phyloP scores from a whole-genome alignment of 148 eudicot genomes.

The Pouteria glomerata region DNA sequence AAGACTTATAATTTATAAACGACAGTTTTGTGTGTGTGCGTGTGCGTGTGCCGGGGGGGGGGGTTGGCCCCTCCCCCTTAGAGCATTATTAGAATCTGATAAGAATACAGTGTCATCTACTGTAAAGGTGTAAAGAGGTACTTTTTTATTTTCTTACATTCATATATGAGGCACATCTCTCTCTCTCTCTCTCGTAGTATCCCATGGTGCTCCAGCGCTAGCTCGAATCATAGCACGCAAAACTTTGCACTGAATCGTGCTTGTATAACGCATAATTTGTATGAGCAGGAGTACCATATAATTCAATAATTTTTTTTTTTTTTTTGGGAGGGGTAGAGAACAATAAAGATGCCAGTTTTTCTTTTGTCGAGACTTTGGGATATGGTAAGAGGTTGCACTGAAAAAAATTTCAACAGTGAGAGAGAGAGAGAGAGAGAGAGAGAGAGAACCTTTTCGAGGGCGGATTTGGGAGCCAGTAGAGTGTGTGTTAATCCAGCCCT shows the following conservation, averaged over 20 bases:
- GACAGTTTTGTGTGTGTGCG: slow-evolving; percentile 39
- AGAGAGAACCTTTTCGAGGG: slow-evolving; percentile 52
- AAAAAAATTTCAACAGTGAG: no score
- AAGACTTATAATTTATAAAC: slow-evolving; percentile 12
- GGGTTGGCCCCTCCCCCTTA: no score
- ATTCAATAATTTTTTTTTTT: no score
- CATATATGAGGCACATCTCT: not conserved
- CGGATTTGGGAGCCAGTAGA: slow-evolving; percentile 42
- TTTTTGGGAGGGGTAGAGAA: not conserved
- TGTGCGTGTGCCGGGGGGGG: slow-evolving; percentile 1
- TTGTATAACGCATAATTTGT: no score
- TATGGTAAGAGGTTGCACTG: no score
- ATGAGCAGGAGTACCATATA: no score
- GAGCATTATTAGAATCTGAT: slow-evolving; percentile 12
- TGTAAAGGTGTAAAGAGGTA: slow-evolving; percentile 58
- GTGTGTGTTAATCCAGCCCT: slow-evolving; percentile 19
- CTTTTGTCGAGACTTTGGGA: no score
- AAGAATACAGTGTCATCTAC: slow-evolving; percentile 26
- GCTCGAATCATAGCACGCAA: slow-evolving; percentile 30
- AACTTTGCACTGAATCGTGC: slow-evolving; percentile 27
- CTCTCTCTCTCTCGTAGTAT: slow-evolving; percentile 8
- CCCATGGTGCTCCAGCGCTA: slow-evolving; percentile 39
- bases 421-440: no score
- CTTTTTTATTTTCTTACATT: slow-evolving; percentile 19
- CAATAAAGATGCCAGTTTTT: not conserved